Conservation (phyloP, 2,329 filamentous ascomycete species). For the Alternaria panax region DNA sequence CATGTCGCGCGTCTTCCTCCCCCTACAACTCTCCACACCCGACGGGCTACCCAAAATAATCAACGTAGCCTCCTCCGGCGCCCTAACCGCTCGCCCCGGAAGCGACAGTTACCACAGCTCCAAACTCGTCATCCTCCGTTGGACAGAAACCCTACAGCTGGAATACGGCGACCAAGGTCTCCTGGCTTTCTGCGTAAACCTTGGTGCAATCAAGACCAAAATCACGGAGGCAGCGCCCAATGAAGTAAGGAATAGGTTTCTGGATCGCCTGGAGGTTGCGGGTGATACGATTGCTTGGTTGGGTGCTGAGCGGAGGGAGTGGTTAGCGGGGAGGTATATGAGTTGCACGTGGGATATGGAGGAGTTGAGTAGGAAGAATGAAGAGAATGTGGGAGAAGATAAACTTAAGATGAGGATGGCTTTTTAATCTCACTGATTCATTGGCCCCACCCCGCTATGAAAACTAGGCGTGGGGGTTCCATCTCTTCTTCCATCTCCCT, state of each 20-base stretch:
- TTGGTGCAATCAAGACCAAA: slow-evolving; percentile 30
- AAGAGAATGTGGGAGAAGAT: slow-evolving; percentile 27
- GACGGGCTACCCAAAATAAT: slow-evolving; percentile 45
- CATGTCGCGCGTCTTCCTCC: slow-evolving; percentile 55
- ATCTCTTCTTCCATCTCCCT: background rate
- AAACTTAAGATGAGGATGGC: slow-evolving; percentile 23
- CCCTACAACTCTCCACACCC: slow-evolving; percentile 38
- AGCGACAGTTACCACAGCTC: slow-evolving; percentile 52
- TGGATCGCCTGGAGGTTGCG: slow-evolving; percentile 11
- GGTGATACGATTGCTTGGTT: slow-evolving; percentile 26
- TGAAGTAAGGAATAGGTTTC: slow-evolving; percentile 9
- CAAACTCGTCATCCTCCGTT: slow-evolving; percentile 58
- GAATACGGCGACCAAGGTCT: slow-evolving; percentile 44
- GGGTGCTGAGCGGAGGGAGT: slow-evolving; percentile 19
- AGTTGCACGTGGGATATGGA: slow-evolving; percentile 29
- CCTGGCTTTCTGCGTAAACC: slow-evolving; percentile 24
- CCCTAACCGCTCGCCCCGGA: slow-evolving; percentile 19
- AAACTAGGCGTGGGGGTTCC: background rate
- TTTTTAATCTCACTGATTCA: background rate
- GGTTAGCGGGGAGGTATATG: slow-evolving; percentile 30
- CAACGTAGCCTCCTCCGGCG: slow-evolving; percentile 57
- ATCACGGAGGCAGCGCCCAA: slow-evolving; percentile 7
- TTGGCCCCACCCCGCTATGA: background rate
- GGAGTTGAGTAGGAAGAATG: slow-evolving; percentile 22
- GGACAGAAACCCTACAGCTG: slow-evolving; percentile 57